Conservation (phyloP, 768 basidiomycete species). For the Megacollybia marginata region DNA sequence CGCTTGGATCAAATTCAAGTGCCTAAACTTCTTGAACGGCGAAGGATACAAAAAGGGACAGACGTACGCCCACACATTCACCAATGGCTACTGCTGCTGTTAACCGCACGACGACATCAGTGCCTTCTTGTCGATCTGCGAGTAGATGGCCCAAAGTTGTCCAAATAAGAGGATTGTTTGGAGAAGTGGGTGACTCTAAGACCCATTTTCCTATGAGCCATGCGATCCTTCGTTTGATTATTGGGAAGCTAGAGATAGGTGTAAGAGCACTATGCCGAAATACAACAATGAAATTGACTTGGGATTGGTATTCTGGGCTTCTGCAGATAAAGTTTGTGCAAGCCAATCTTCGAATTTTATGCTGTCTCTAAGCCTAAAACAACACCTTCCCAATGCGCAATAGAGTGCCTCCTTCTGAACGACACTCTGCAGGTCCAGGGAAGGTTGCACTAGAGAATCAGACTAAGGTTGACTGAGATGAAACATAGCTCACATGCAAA, state of each 20-base stretch:
- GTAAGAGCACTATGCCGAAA: slow-evolving; percentile 2
- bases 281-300: slow-evolving; percentile 32
- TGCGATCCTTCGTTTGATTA: slow-evolving; percentile 91
- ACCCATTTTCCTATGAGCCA: slow-evolving; percentile 94
- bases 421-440: slow-evolving; percentile 47
- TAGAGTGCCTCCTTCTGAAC: slow-evolving; percentile 84
- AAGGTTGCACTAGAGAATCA: slow-evolving; percentile 30
- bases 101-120: slow-evolving; percentile 80
- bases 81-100: slow-evolving; percentile 75
- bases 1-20: slow-evolving; percentile 49
- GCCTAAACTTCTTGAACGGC: slow-evolving; percentile 33
- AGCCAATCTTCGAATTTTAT: slow-evolving; percentile 74
- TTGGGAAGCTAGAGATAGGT: slow-evolving; percentile 56
- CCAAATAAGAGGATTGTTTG: slow-evolving; percentile 66
- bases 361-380: slow-evolving; percentile 47
- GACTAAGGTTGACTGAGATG: neutral
- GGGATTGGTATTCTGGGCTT: slow-evolving; percentile 53
- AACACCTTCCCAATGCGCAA: slow-evolving; percentile 83
- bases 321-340: slow-evolving; percentile 45
- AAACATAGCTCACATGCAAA: slow-evolving; percentile 43
- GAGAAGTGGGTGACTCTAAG: slow-evolving; percentile 52
- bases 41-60: slow-evolving; percentile 1
- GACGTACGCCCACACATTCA: slow-evolving; percentile 79
- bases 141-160: slow-evolving; percentile 74
- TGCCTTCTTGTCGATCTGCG: slow-evolving; percentile 56